Evolutionary conservation across 345 rosid genomes (phyloP).

Genomic region (Limnanthes douglasii): DNA sequence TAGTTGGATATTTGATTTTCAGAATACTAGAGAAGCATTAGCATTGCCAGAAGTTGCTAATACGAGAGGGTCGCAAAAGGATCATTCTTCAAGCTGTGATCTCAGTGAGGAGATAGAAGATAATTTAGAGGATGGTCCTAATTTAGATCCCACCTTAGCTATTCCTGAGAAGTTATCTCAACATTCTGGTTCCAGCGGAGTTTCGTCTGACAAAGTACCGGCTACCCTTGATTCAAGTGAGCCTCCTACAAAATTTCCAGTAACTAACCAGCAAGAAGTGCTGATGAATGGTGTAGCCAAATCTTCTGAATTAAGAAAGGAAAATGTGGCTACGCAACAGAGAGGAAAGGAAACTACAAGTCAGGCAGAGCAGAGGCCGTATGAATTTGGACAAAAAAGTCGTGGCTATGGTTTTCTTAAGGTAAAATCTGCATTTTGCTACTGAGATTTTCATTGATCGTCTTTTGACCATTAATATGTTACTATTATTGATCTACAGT

Average conservation of each 20-base stretch:
- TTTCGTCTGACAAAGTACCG: conserved; percentile 21
- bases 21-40: conserved; percentile 36
- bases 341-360: conserved; percentile 30
- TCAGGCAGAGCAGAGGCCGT: conserved; percentile 30
- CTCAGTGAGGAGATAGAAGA: conserved; percentile 29
- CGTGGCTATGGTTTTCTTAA: conserved; percentile 42
- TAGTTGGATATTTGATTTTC: conserved; percentile 16
- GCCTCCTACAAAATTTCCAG: conserved; percentile 16
- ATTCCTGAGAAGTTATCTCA: conserved; percentile 39
- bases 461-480: too few relatives aligned
- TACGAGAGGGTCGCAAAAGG: conserved; percentile 31
- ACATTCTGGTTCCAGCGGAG: conserved; percentile 21
- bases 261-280: conserved; percentile 25
- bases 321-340: conserved; percentile 21
- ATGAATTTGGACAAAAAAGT: conserved; percentile 34
- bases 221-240: conserved; percentile 18
- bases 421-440: too few relatives aligned
- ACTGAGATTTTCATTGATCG: too few relatives aligned
- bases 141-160: conserved; percentile 65
- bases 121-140: conserved; percentile 40
- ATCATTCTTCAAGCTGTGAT: conserved; percentile 24
- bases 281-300: conserved; percentile 27
- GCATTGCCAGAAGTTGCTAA: conserved; percentile 12
- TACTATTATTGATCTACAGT: too few relatives aligned
- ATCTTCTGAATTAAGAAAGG: conserved; percentile 30